Evolutionary conservation across 768 basidiomycete genomes (phyloP).

Genomic region (Tremella yokohamensis): DNA sequence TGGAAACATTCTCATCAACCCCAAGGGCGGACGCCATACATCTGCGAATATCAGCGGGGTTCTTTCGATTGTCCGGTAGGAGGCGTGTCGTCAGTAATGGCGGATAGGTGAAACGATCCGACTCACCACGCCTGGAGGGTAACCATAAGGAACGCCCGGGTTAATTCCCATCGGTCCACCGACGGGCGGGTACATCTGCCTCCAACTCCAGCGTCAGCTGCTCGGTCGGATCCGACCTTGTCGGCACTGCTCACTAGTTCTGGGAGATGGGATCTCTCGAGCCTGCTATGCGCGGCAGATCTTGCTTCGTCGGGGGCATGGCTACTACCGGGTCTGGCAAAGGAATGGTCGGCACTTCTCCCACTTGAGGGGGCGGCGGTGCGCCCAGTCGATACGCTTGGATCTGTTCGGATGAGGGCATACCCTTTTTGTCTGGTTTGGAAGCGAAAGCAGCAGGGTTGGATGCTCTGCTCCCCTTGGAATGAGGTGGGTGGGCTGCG

Average conservation of each 20-base stretch:
- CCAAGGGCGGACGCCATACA: neutral
- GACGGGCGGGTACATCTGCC: conserved; percentile 7
- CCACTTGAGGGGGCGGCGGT: neutral
- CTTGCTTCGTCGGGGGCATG: neutral
- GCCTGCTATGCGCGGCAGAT: conserved; percentile 2
- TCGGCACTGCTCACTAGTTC: conserved; percentile 1
- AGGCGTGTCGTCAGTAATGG: neutral
- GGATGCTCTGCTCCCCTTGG: no score
- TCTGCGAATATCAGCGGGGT: neutral
- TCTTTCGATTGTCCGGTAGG: neutral
- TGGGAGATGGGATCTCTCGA: conserved; percentile 9
- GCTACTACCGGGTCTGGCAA: neutral
- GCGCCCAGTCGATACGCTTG: conserved; percentile 1
- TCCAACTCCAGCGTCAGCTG: conserved; percentile 7
- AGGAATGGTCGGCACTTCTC: neutral
- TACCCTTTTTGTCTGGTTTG: neutral
- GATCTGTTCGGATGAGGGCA: neutral
- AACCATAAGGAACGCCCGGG: neutral
- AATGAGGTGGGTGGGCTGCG: neutral
- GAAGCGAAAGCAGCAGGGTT: no score
- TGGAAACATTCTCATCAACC: neutral
- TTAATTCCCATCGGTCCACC: neutral
- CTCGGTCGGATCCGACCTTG: neutral
- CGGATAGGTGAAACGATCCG: no score
- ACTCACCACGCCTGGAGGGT: neutral